A percentile compares a stretch with the other conserved stretches of the same genome.
Evolutionary conservation across 768 basidiomycete genomes (phyloP).

Genomic region (Boletus rex-veris): DNA sequence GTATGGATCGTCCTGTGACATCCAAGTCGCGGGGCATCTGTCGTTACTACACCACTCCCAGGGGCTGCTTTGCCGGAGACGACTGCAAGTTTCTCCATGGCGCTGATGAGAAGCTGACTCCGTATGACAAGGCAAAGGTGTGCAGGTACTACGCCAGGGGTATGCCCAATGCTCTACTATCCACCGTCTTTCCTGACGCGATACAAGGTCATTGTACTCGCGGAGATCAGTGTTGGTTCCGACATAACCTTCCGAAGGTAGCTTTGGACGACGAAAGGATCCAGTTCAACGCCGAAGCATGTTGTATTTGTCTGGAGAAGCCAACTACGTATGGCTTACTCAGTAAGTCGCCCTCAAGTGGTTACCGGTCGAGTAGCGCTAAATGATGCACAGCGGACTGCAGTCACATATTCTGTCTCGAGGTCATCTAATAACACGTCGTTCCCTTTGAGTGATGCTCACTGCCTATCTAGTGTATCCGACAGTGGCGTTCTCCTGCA

Average conservation of each 20-base stretch:
- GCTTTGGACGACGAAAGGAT: conserved; percentile 23
- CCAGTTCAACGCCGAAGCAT: conserved; percentile 44
- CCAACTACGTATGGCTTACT: conserved; percentile 68
- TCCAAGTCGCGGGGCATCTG: conserved; percentile 72
- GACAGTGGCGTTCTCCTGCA: conserved; percentile 67
- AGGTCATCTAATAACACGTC: conserved; percentile 38
- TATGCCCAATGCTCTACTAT: conserved; percentile 20
- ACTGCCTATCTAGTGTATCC: conserved; percentile 56
- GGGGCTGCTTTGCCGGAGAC: conserved; percentile 69
- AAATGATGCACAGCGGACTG: conserved; percentile 52
- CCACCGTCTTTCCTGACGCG: background rate
- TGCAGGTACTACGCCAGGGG: conserved; percentile 65
- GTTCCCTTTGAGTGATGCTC: background rate
- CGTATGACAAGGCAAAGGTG: conserved; percentile 67
- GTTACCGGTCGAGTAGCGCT: conserved; percentile 1
- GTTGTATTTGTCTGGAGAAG: conserved; percentile 74
- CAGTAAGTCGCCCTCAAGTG: conserved; percentile 37
- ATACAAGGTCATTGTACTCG: conserved; percentile 63
- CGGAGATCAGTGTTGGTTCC: conserved; percentile 75
- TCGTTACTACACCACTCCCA: conserved; percentile 55
- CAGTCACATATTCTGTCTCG: conserved; percentile 73
- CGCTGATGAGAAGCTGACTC: conserved; percentile 49
- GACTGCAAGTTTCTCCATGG: conserved; percentile 78
- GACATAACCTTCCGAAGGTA: conserved; percentile 40
- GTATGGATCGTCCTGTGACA: conserved; percentile 55